Evolutionary conservation across 164 flowering plant genomes (phyloP), one percentile per base, ranked within the genome.

Genomic region (Saururus chinensis): DNA sequence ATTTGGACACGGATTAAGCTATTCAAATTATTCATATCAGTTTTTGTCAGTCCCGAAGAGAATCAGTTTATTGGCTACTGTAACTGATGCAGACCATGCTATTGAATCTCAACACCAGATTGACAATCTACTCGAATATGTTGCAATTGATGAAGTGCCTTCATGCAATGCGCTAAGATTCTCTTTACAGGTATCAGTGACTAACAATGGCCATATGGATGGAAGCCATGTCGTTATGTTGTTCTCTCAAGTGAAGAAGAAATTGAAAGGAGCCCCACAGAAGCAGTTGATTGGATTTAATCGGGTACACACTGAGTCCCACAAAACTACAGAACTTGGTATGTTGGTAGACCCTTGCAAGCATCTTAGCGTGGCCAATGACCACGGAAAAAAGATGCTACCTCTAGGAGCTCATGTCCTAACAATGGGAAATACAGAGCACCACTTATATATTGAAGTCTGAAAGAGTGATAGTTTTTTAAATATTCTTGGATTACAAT

Each of bases 1-100:
- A 56, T 92, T 89, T 65, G 98, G 98, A 5, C 62, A 84, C 23
- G 96, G 96, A 61, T 69, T 87, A 59, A 89, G 98, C 71, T 92
- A 85, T 65, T 74, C 84, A 45, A 75, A 61, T 23, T 86, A 68
- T 70, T 67, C 74, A 5, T 87, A 81, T 82, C 80, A 73, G 57
- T 64, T 87, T 53, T 5, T 76, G 41, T 81, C 91, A 35, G 83
- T 76, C 0, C 96, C 95, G 7, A 64, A 57, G n/a, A 79, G 62
- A 58, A 24, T 89, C 56, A 74, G 66, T 62, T 51, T 86, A 61
- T 53, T 62, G 19, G 59, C 65, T 56, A 62, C 62, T 53, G 13
- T 69, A 22, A 40, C 59, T 23, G 62, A 70, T 23, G 61, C 66
- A 6, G 51, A 25, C 49, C 51, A 62, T 40, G 20, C 11, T 9